Evolutionary conservation across 2,329 filamentous ascomycete genomes (phyloP), one percentile per base, ranked within the genome.

Genomic region (Aureobasidium sp.): DNA sequence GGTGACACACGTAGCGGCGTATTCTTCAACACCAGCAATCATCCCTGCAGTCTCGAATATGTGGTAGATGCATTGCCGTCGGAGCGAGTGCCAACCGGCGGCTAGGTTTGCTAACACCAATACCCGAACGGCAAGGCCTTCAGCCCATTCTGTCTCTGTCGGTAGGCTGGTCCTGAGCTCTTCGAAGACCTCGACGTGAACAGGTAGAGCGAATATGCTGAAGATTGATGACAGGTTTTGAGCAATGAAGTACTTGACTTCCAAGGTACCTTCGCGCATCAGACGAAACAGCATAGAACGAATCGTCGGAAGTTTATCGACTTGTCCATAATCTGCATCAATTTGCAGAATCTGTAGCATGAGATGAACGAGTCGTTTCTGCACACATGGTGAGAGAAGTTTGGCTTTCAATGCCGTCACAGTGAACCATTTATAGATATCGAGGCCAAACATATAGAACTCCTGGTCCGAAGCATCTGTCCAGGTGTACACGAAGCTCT

Each of bases 1-100:
- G 5, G 74, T 71, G 47, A 97, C 79, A 67, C 90, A 95, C 57
- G 82, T 82, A 60, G 83, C 83, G 1, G 93, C 92, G 74, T 97
- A 88, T 25, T 79, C 77, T 25, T 81, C 79, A 7, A 88, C 88
- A 13, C 77, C 75, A 3, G 81, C 75, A 15, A 96, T 84, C 62
- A 86, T 85, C 1, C 89, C 90, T 1, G 92, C 89, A 0, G 88
- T 91, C 72, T 97, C 94, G 67, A 97, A 96, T 27, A 97, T 91
- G 72, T 94, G 89, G 72, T 97, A 99, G 21, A 96, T 89, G 66
- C 91, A 91, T 65, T 89, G 86, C 55, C 92, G 87, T 47, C 97
- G 80, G 21, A 97, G 79, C 0, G 92, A 96, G 63, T 91, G 86
- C 90, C 93, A 97, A 55, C 80, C 77, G 34, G 90, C 89, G 29